Evolutionary conservation across 1,284 basidiomycete species (phyloP), one percentile per base, ranked within the genome.

Genomic region (Puccinia coronata): DNA sequence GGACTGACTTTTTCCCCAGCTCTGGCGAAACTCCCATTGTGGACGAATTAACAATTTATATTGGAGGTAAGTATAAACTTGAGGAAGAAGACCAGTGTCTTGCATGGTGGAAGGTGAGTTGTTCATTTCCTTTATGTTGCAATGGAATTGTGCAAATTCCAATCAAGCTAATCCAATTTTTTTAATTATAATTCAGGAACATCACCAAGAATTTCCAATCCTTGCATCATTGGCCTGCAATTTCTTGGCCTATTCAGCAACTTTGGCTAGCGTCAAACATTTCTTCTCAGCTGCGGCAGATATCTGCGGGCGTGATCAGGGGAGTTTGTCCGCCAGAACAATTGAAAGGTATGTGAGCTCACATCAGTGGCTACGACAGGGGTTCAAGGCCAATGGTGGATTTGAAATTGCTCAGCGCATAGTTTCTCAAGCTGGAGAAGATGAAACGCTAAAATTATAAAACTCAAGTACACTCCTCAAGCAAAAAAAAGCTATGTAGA

Each of bases 71-170:
- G 43, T 43, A 43, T 16, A 43, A 43, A 16, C 16, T 43, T 43
- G 6, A 6, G 6, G 43, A 43, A 43, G 43, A 6, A 16, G 63
- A n/a, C n/a, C n/a, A n/a, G n/a, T n/a, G n/a, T n/a, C n/a, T n/a
- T n/a, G n/a, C n/a, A n/a, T n/a, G n/a, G 63, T 39, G 63, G 63
- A 65, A 65, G 63, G 63, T 65, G 20, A 20, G 39, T 69, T 47
- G 6, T 43, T 43, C 43, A 43, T 25, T 25, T 25, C 25, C 43
- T n/a, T 14, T 3, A 20, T 69, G 6, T 25, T 43, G 16, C 9
- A 36, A 8, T 5, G 36, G 14, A 11, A 20, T 5, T 11, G 43
- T 6, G 16, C 43, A 6, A 43, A 8, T 43, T 16, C 43, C 16
- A 16, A 61, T 39, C 5, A 36, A n/a, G n/a, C n/a, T n/a, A n/a